phyloP scores from a whole-genome alignment of 2,329 filamentous ascomycete species.

The Exophiala sp. region DNA sequence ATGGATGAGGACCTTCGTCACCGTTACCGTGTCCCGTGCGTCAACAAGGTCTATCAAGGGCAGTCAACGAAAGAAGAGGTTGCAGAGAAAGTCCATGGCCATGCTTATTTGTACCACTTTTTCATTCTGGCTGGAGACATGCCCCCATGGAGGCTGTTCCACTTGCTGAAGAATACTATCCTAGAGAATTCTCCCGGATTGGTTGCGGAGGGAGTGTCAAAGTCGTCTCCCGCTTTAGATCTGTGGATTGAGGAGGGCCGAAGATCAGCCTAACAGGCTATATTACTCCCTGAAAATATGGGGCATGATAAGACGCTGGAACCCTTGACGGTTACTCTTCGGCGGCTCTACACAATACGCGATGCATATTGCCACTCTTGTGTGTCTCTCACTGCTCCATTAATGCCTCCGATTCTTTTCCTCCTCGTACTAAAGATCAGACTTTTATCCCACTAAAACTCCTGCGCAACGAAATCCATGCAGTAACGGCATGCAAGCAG shows the following conservation, averaged over 20 bases:
- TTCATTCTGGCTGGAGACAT: not conserved
- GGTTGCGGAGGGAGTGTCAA: conserved; percentile 12
- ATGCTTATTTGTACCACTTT: not conserved
- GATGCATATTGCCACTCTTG: not conserved
- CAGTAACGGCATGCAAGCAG: too few relatives aligned
- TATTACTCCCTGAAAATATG: not conserved
- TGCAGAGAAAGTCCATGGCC: not conserved
- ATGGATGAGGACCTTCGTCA: too few relatives aligned
- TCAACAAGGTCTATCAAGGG: too few relatives aligned
- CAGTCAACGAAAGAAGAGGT: not conserved
- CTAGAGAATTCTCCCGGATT: conserved; percentile 13
- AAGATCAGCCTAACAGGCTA: conserved; percentile 23
- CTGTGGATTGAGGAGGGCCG: not conserved
- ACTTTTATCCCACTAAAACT: too few relatives aligned
- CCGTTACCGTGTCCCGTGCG: too few relatives aligned
- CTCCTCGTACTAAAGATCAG: too few relatives aligned
- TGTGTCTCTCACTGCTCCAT: too few relatives aligned
- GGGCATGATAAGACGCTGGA: too few relatives aligned
- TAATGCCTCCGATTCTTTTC: not conserved
- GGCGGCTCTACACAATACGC: not conserved
- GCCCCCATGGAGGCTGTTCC: conserved; percentile 1
- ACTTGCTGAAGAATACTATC: not conserved
- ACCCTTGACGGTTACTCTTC: conserved; percentile 13
- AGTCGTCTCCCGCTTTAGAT: too few relatives aligned
- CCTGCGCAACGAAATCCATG: too few relatives aligned